Base-by-base conservation (phyloP, 2,329 filamentous ascomycete species). In the Pseudocercospora eumusae region DNA sequence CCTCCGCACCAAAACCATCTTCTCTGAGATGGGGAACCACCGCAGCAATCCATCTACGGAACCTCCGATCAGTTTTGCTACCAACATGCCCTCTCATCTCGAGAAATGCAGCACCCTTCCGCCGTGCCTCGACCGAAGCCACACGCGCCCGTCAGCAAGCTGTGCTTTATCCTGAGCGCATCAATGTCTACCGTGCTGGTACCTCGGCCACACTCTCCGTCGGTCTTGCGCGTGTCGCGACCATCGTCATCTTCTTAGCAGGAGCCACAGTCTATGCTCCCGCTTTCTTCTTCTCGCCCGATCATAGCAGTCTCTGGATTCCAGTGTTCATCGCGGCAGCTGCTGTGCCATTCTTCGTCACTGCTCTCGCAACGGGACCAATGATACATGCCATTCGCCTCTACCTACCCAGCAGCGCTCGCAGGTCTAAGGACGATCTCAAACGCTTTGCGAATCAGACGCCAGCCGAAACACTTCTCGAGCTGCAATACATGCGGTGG, bases 181-280 rank as follows among this genome's bases (percentile, higher is more conserved):
- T 93, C 27, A 82, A 92, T 68, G 45, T 96, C 64, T 96, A 91
- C 75, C 89, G 92, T 76, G 87, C 87, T 57, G 90, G 91, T 57
- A 88, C 85, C 0, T 82, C 82, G 8, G 83, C 85, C 61, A 88
- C 84, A 28, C 84, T 86, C 6, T 88, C 89, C 67, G 77, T 93
- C 50, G 89, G 88, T 54, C 84, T 86, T 71, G 75, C 90, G 64
- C 91, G 92, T 70, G 77, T 93, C 60, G 86, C 86, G 0, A 88
- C 88, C 2, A 81, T 95, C 44, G 85, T 92, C 64, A 75, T 90
- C 42, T 88, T 88, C 60, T 82, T 82, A 21, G 85, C 89, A 68
- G 90, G 90, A 25, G 36, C 54, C 44, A 82, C 81, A 66, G 76
- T 88, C 56, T 81, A 88, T 55, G 85, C 84, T 0, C 89, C 89